Base-by-base conservation (phyloP, 2,329 filamentous ascomycete genomes). In the Xylaria hypoxylon region DNA sequence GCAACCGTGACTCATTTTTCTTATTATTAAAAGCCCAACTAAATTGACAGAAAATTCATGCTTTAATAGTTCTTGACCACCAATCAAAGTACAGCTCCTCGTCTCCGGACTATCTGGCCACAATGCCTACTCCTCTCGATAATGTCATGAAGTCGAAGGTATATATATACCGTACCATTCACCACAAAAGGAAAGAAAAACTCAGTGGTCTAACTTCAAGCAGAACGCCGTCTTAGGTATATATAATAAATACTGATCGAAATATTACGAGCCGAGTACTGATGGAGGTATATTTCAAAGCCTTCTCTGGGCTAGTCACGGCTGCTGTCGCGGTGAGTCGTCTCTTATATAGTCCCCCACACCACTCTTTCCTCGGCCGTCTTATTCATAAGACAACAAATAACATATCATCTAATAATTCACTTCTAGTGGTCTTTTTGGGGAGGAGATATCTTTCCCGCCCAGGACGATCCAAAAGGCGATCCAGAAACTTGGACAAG, bases 371-470 rank as follows among this genome's bases (percentile, higher is more conserved):
- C 6, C 26, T 42, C 38, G 10, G 22, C n/a, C 26, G 26, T 13
- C 33, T 33, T n/a, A 15, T 45, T 11, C 6, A 47, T 26, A 4
- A 45, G 22, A 13, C 47, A 31, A 19, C 13, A 33, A 38, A 19
- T 45, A 24, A 8, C 17, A 22, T 55, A 28, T 44, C 13, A 28
- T 64, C 48, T 66, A 48, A 65, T 26, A 1, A 26, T 33, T 52
- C 17, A 33, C 24, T 33, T 26, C 50, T 42, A 72, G 70, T 97
- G 92, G 90, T 87, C 88, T 19, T 95, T 97, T 73, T 96, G 92
- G 90, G 93, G 93, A 63, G 86, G 88, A 59, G 93, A 95, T 69
- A 86, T 97, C 75, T 97, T 97, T 74, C 94, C 94, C 0, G 79
- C 86, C 3, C 83, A 89, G 70, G 67, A 83, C 53, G 94, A 97